Evolutionary conservation across 2,329 filamentous ascomycete genomes (phyloP).

Genomic region (Fusarium sambucinum): DNA sequence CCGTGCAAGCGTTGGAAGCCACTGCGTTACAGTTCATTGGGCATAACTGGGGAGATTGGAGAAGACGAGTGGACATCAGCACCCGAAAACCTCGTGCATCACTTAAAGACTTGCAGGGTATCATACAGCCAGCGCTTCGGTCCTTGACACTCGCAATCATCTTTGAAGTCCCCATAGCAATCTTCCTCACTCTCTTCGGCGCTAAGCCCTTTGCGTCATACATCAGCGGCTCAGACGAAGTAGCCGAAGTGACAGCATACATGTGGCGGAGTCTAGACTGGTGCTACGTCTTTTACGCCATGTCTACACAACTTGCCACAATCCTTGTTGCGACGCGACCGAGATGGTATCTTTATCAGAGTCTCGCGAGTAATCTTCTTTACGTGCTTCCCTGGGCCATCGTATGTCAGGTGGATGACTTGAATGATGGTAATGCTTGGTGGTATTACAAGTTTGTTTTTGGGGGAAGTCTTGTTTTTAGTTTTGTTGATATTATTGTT

Average conservation of each 20-base stretch:
- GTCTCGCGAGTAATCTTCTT: constrained; percentile 72
- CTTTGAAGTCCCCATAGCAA: constrained; percentile 71
- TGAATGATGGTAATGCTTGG: constrained; percentile 70
- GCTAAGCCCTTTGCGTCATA: constrained; percentile 71
- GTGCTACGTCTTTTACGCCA: constrained; percentile 78
- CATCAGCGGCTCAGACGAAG: constrained; percentile 67
- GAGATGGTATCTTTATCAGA: constrained; percentile 76
- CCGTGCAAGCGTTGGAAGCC: constrained; percentile 74
- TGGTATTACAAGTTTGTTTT: constrained; percentile 75
- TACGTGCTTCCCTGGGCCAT: constrained; percentile 80
- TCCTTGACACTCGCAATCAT: constrained; percentile 66
- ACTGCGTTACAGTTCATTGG: constrained; percentile 74
- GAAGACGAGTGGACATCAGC: constrained; percentile 47
- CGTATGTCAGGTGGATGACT: constrained; percentile 62
- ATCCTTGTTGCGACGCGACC: constrained; percentile 74
- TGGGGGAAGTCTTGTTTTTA: constrained; percentile 76
- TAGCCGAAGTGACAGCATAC: constrained; percentile 70
- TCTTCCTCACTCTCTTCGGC: constrained; percentile 71
- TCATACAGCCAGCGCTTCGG: constrained; percentile 65
- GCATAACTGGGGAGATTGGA: constrained; percentile 71
- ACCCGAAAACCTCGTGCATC: constrained; percentile 35
- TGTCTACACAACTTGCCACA: constrained; percentile 73
- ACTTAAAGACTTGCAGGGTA: constrained; percentile 46
- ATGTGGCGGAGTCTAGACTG: constrained; percentile 75
- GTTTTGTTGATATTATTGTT: constrained; percentile 67